Conservation (phyloP, 139 green algal genomes). For the Chlamydomonas eustigma region DNA sequence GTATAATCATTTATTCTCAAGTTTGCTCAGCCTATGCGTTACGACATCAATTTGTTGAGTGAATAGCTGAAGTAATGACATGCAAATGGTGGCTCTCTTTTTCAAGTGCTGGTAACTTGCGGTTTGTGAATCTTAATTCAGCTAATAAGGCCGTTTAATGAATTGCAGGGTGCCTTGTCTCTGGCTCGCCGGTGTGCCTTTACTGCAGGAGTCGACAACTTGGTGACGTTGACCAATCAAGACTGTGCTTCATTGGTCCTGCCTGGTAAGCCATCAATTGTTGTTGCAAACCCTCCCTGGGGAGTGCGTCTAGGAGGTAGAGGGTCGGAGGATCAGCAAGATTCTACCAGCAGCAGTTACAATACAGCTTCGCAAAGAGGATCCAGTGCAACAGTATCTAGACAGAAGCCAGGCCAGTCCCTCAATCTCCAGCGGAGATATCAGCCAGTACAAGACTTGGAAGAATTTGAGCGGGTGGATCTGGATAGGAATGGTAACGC, state of each 20-base stretch:
- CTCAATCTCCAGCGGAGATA: too few relatives aligned
- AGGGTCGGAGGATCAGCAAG: not conserved
- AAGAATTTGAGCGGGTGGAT: too few relatives aligned
- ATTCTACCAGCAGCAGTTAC: not conserved
- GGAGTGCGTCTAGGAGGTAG: slow-evolving; percentile 50
- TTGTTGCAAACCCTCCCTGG: slow-evolving; percentile 90
- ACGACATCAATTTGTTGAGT: too few relatives aligned
- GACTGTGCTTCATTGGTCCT: slow-evolving; percentile 44
- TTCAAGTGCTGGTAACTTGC: too few relatives aligned
- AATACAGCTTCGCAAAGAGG: not conserved
- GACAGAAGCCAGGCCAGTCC: not conserved
- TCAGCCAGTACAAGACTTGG: too few relatives aligned
- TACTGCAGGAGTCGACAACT: slow-evolving; percentile 33
- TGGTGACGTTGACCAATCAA: slow-evolving; percentile 39
- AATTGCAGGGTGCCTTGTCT: slow-evolving; percentile 48
- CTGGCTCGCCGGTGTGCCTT: slow-evolving; percentile 43
- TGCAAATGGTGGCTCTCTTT: too few relatives aligned
- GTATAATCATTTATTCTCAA: too few relatives aligned
- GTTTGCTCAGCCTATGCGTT: too few relatives aligned
- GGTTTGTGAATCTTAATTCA: too few relatives aligned
- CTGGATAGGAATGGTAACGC: not conserved
- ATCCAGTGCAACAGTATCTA: not conserved
- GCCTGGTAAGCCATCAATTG: slow-evolving; percentile 42
- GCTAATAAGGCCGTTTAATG: too few relatives aligned
- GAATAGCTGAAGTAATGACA: too few relatives aligned